These are phyloP conservation scores for Arthroderma sp. DNA, from an alignment of 2,329 filamentous ascomycete genomes.

Conservation along the genomic window DNA sequence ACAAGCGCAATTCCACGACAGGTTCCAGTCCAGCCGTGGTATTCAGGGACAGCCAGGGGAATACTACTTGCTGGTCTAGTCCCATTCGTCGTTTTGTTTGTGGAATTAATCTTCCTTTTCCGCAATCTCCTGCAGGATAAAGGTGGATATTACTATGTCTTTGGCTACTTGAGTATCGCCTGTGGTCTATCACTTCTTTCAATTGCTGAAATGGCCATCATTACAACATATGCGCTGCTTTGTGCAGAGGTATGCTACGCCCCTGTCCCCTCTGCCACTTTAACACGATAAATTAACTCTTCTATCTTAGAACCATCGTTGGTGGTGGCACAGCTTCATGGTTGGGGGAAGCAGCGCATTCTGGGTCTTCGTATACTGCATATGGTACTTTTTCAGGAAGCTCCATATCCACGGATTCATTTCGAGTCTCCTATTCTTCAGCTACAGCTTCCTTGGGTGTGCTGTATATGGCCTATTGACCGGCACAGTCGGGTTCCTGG, in stretches of 20 bases:
- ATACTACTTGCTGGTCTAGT: conserved; percentile 63
- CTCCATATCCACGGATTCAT: conserved; percentile 71
- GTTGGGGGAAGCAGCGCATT: conserved; percentile 63
- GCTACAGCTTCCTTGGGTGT: conserved; percentile 71
- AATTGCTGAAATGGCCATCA: conserved; percentile 70
- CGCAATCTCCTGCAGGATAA: conserved; percentile 84
- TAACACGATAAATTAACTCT: not conserved
- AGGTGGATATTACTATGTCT: conserved; percentile 83
- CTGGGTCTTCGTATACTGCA: conserved; percentile 73
- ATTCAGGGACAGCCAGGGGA: conserved; percentile 51
- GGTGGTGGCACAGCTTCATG: conserved; percentile 86
- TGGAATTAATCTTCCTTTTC: conserved; percentile 77
- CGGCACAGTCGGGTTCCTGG: conserved; percentile 73
- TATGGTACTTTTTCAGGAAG: conserved; percentile 73
- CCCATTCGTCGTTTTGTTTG: conserved; percentile 78
- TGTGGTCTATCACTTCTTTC: conserved; percentile 60
- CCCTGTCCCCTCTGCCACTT: not conserved
- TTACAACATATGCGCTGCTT: conserved; percentile 69
- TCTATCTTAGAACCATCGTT: conserved; percentile 58
- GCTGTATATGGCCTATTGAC: conserved; percentile 68
- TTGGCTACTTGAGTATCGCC: conserved; percentile 70
- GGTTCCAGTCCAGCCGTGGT: conserved; percentile 65
- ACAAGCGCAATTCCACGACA: conserved; percentile 60
- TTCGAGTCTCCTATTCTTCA: conserved; percentile 71
- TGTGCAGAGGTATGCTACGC: conserved; percentile 53